Evolutionary conservation across 2,329 filamentous ascomycete genomes (phyloP), one percentile per base, ranked within the genome.

Genomic region (Colletotrichum graminicola): DNA sequence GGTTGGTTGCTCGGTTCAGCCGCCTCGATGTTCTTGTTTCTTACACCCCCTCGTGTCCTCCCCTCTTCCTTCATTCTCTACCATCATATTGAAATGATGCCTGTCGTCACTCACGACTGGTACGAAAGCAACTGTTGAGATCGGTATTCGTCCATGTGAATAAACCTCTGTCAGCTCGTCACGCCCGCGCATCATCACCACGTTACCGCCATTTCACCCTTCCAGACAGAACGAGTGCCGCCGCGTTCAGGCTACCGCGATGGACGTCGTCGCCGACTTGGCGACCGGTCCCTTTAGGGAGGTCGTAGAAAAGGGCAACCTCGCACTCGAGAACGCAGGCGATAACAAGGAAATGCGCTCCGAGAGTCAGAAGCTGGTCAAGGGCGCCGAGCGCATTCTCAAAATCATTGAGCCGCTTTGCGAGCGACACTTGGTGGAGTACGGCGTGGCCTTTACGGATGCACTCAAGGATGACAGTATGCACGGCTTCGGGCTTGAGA

Each of bases 391-490:
- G 67, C 82, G 84, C 65, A 83, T 84, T 1, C 75, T 88, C 62
- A 85, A 85, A 76, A 83, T 79, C 65, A 83, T 89, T 52, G 85
- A 88, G 74, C 86, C 86, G 45, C 77, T 87, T 16, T 88, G 86
- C 76, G 81, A 79, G 71, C 85, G 84, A 65, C 80, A 84, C 57
- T 77, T 84, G 54, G 82, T 84, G 8, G 84, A 87, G 47, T 88
- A 86, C 65, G 84, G 85, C 6, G 73, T 78, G 32, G 83, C 81
- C 71, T 89, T 90, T 73, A 77, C 87, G 26, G 79, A 84, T 72
- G 84, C 85, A 7, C 80, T 90, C 34, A 87, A 86, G 73, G 87
- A 88, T 63, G 85, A 88, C 72, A 85, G 88, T 89, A 79, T 75
- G 83, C 10, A 16, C 3, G n/a, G n/a, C 23, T 14, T 16, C 26